Percentiles rank a stretch among this genome's conserved stretches.
Evolutionary conservation across 371 early-diverging fungal genomes (phyloP).

Genomic region (Antonospora locustae): DNA sequence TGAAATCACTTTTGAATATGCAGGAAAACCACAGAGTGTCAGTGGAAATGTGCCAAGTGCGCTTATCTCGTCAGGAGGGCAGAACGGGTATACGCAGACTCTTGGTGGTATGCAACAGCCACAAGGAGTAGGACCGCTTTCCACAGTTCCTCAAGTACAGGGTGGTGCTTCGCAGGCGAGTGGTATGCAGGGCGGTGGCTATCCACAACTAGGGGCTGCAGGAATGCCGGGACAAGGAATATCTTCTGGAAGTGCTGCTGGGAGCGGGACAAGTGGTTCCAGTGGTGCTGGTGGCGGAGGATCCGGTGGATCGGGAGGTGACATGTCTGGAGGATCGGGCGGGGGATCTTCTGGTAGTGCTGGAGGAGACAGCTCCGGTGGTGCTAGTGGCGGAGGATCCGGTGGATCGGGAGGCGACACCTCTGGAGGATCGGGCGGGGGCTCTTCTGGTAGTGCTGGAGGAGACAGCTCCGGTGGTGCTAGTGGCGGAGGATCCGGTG

Average conservation of each 20-base stretch:
- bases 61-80: background rate
- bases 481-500: background rate
- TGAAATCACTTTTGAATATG: slow-evolving; percentile 32
- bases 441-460: background rate
- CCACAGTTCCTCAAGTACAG: too few species aligned
- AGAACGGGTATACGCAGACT: background rate
- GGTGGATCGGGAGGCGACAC: background rate
- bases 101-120: too few species aligned
- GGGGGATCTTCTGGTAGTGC: background rate
- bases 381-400: background rate
- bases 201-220: too few species aligned
- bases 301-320: slow-evolving; percentile 1
- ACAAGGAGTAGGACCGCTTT: too few species aligned
- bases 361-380: background rate
- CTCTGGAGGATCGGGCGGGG: too few species aligned
- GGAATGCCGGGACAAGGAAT: too few species aligned
- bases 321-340: background rate
- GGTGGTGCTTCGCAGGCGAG: too few species aligned
- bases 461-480: too few species aligned
- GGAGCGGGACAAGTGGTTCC: background rate
- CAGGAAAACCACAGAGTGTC: slow-evolving; percentile 11
- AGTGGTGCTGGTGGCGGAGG: too few species aligned
- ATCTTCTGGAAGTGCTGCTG: too few species aligned
- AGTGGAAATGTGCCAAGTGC: slow-evolving; percentile 7
- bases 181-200: too few species aligned